Evolutionary conservation across 495 filamentous ascomycete species (phyloP), one percentile per base, ranked within the genome.

Genomic region (Apodospora peruviana): DNA sequence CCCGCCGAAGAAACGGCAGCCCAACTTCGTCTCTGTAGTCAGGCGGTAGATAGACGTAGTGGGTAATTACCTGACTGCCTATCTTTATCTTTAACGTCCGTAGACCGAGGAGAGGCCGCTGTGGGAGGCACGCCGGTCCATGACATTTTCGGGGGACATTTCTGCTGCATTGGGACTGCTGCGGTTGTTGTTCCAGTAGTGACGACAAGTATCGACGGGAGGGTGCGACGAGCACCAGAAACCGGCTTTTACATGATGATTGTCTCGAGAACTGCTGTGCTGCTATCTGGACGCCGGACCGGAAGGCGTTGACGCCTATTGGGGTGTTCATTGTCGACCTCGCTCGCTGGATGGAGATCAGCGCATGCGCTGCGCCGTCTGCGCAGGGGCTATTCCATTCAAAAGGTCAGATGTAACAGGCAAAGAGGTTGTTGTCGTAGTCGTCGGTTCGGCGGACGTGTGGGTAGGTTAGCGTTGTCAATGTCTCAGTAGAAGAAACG

Each of bases 31-130:
- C 74, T 21, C 49, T 50, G 52, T 80, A 81, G 29, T 57, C 53
- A 16, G 67, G 61, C 1, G 76, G 77, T 34, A 81, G 47, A 37
- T 74, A 53, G 32, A 65, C 61, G 47, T 74, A 81, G 34, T 67
- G 51, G 0, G 57, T 69, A 34, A 67, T 60, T 14, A 71, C 57
- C 34, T 52, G 4, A 23, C 20, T 52, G n/a, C n/a, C n/a, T n/a
- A n/a, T n/a, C 40, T 60, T 58, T 19, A 44, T 45, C 11, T 66
- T 41, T 42, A 57, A 10, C 1, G 57, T 60, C 14, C 67, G 66
- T 34, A 61, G 34, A 19, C 58, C 57, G 43, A 49, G 44, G 25
- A 51, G 61, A 22, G 56, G 50, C 34, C 45, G 49, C 10, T 54
- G 29, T 10, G 9, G 43, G n/a, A 43, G 59, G 20, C 56, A 43